Evolutionary conservation across 768 basidiomycete genomes (phyloP).

Genomic region (Leccinum truebloodii): DNA sequence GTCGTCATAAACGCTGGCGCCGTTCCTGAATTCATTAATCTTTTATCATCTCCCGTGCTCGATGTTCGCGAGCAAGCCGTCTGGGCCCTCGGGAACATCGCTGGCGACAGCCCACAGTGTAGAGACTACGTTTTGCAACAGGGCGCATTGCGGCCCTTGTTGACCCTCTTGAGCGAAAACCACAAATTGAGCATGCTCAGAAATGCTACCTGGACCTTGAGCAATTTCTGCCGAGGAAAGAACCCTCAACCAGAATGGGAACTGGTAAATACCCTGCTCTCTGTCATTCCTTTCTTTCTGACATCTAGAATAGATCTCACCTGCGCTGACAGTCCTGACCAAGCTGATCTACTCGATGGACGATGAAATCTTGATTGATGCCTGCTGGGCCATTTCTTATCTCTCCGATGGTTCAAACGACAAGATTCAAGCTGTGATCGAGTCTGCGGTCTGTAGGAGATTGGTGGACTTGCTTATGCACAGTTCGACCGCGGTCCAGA

Average conservation of each 20-base stretch:
- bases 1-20: slow-evolving; percentile 94
- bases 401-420: slow-evolving; percentile 98
- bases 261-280: slow-evolving; percentile 55
- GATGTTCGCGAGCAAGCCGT: slow-evolving; percentile 99
- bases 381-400: slow-evolving; percentile 99
- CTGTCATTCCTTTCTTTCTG: slow-evolving; percentile 14
- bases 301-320: slow-evolving; percentile 74
- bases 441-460: slow-evolving; percentile 95
- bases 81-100: slow-evolving; percentile 99
- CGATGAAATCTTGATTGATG: slow-evolving; percentile 98
- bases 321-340: slow-evolving; percentile 93
- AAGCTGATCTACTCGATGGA: slow-evolving; percentile 99
- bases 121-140: slow-evolving; percentile 94
- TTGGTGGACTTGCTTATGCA: slow-evolving; percentile 98
- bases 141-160: slow-evolving; percentile 90
- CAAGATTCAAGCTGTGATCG: slow-evolving; percentile 99
- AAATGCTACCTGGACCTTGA: slow-evolving; percentile 99
- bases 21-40: slow-evolving; percentile 96
- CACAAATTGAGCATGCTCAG: slow-evolving; percentile 99
- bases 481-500: slow-evolving; percentile 93
- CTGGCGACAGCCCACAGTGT: slow-evolving; percentile 97
- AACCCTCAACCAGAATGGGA: slow-evolving; percentile 98
- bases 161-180: slow-evolving; percentile 89
- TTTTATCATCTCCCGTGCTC: slow-evolving; percentile 89
- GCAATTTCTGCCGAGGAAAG: slow-evolving; percentile 99